These are phyloP conservation scores for Termitomyces sp. DNA, from an alignment of 768 basidiomycete genomes.

Conservation along the genomic window DNA sequence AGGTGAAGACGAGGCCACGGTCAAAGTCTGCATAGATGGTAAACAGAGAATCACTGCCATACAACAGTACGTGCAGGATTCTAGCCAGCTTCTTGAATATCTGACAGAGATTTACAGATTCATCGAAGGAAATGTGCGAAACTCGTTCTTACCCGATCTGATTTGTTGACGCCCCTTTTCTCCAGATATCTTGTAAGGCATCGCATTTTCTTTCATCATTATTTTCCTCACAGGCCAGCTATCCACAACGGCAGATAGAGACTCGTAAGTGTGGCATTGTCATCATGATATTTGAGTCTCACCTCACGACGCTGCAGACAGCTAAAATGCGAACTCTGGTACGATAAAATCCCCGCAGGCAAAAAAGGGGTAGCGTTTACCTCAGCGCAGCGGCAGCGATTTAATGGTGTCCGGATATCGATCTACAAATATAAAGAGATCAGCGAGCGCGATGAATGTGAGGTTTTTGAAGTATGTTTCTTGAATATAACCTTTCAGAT, in stretches of 20 bases:
- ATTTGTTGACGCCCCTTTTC: slow-evolving; percentile 5
- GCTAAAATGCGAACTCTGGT: slow-evolving; percentile 24
- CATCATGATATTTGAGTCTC: background rate
- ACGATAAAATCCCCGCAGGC: slow-evolving; percentile 14
- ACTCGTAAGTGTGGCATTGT: slow-evolving; percentile 21
- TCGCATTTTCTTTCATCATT: slow-evolving; percentile 18
- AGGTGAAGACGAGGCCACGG: slow-evolving; percentile 39
- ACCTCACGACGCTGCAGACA: slow-evolving; percentile 9
- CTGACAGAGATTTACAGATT: slow-evolving; percentile 35
- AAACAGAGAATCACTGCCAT: slow-evolving; percentile 72
- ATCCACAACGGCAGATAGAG: slow-evolving; percentile 19
- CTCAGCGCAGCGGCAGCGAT: slow-evolving; percentile 22
- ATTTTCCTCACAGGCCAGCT: slow-evolving; percentile 10
- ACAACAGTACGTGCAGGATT: slow-evolving; percentile 37
- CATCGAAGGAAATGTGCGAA: slow-evolving; percentile 51
- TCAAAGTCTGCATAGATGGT: slow-evolving; percentile 63
- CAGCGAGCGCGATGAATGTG: slow-evolving; percentile 53
- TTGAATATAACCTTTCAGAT: background rate
- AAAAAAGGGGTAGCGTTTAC: slow-evolving; percentile 21
- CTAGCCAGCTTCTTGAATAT: background rate
- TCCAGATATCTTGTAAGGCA: slow-evolving; percentile 22
- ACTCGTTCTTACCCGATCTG: background rate
- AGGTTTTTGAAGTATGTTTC: slow-evolving; percentile 54
- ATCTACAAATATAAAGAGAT: slow-evolving; percentile 52
- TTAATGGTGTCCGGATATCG: slow-evolving; percentile 46